Percentiles rank a stretch among this genome's conserved stretches.
Conservation (phyloP, 148 eudicot species). For the Pouteria glomerata region DNA sequence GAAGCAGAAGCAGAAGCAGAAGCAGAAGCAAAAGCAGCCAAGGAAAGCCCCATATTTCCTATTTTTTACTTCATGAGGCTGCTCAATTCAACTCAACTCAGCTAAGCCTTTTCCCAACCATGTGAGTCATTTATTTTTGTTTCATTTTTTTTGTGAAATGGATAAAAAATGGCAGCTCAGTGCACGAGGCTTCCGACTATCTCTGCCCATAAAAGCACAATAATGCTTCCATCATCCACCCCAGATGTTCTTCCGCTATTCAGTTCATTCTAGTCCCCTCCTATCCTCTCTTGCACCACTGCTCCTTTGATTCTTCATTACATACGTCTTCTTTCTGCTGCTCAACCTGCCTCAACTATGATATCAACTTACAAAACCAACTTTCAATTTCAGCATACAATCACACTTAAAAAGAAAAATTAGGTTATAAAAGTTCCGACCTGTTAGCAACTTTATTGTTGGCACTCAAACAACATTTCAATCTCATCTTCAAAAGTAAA, state of each 20-base stretch:
- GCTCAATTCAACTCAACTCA: too few species aligned
- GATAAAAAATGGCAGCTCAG: too few species aligned
- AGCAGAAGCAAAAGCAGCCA: not conserved
- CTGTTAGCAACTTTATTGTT: too few species aligned
- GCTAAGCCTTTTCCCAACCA: too few species aligned
- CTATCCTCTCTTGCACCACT: not conserved
- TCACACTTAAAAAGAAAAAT: not conserved
- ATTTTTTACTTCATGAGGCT: not conserved
- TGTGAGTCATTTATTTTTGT: too few species aligned
- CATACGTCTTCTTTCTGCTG: not conserved
- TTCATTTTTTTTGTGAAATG: too few species aligned
- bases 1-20: too few species aligned
- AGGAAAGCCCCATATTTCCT: not conserved
- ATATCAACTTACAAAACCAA: not conserved
- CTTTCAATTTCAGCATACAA: not conserved
- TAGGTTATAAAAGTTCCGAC: too few species aligned
- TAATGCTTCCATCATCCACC: not conserved
- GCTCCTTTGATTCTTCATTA: not conserved
- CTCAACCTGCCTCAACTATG: too few species aligned
- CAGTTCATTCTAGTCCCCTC: not conserved
- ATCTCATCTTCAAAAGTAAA: too few species aligned
- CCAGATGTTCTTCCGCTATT: too few species aligned
- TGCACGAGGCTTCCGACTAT: not conserved
- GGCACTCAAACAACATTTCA: too few species aligned
- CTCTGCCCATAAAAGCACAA: not conserved